phyloP scores from a whole-genome alignment of 768 basidiomycete genomes.

The Collybiopsis confluens region DNA sequence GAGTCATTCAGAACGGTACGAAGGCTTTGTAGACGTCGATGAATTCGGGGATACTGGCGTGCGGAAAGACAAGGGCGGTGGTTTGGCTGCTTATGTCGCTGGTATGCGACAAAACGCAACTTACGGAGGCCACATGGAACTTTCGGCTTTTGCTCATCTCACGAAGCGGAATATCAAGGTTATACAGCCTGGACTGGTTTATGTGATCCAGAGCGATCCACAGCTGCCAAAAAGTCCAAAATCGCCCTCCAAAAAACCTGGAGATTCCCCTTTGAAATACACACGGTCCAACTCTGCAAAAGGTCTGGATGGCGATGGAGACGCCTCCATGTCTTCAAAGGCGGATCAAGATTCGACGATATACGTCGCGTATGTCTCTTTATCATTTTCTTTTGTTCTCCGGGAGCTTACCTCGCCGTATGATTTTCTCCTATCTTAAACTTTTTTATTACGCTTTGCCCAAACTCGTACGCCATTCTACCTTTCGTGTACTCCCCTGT shows the following conservation, averaged over 20 bases:
- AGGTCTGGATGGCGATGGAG: constrained; percentile 21
- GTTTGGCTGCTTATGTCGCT: constrained; percentile 6
- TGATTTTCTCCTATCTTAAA: constrained; percentile 5
- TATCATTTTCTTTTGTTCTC: constrained; percentile 6
- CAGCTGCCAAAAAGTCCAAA: constrained; percentile 13
- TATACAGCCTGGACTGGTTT: constrained; percentile 86
- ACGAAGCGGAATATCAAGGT: constrained; percentile 80
- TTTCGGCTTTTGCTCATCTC: constrained; percentile 89
- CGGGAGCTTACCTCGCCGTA: constrained; percentile 5
- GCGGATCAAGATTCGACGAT: constrained; percentile 39
- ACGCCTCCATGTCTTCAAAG: constrained; percentile 11
- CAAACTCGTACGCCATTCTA: not conserved
- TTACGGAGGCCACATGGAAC: constrained; percentile 90
- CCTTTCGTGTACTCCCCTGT: constrained; percentile 11
- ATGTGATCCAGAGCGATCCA: constrained; percentile 76
- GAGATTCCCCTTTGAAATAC: constrained; percentile 15
- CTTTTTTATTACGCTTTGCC: not conserved
- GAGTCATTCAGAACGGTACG: constrained; percentile 64
- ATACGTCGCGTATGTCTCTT: constrained; percentile 75
- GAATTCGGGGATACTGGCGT: constrained; percentile 11
- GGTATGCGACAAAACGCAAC: constrained; percentile 42
- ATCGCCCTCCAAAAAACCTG: constrained; percentile 16
- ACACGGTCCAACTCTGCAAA: constrained; percentile 15
- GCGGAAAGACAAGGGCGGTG: constrained; percentile 7
- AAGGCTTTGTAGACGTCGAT: constrained; percentile 75